Percentiles rank a stretch among this genome's conserved stretches.
These are phyloP conservation scores for Zoysia pacifica DNA, from an alignment of 176 grass and related monocot species.

Conservation along the genomic window DNA sequence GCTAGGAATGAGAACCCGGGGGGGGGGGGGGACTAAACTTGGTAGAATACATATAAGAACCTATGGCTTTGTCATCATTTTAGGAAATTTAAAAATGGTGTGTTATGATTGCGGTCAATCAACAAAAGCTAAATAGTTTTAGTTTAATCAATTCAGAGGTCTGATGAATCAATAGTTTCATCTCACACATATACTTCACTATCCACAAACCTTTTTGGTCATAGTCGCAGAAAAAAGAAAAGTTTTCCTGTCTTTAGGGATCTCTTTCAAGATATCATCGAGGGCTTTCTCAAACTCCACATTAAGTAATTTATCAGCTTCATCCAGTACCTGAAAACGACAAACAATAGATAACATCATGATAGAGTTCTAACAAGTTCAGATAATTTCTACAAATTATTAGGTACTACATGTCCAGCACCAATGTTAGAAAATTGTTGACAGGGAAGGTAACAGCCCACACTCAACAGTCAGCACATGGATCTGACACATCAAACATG, in stretches of 20 bases:
- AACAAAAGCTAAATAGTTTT: not conserved
- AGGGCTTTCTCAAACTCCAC: constrained; percentile 83
- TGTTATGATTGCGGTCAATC: not conserved
- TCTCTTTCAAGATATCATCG: constrained; percentile 83
- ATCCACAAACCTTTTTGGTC: constrained; percentile 77
- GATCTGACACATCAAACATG: not conserved
- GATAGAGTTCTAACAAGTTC: not conserved
- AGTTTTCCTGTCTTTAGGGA: constrained; percentile 80
- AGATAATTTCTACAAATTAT: not conserved
- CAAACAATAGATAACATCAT: not conserved
- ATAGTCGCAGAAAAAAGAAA: constrained; percentile 94
- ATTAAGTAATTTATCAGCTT: constrained; percentile 90
- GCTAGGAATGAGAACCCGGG: too few relatives aligned
- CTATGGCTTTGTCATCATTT: too few relatives aligned
- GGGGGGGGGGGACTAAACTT: not conserved
- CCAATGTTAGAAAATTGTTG: not conserved
- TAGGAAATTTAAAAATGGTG: too few relatives aligned
- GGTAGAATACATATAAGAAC: not conserved
- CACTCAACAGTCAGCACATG: not conserved
- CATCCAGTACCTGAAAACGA: constrained; percentile 71
- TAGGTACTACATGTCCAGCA: not conserved
- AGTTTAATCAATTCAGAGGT: not conserved
- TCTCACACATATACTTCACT: not conserved
- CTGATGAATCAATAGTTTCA: not conserved
- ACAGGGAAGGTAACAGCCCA: not conserved